phyloP scores from a whole-genome alignment of 306 rosid species.

The Sechiopsis laciniata region DNA sequence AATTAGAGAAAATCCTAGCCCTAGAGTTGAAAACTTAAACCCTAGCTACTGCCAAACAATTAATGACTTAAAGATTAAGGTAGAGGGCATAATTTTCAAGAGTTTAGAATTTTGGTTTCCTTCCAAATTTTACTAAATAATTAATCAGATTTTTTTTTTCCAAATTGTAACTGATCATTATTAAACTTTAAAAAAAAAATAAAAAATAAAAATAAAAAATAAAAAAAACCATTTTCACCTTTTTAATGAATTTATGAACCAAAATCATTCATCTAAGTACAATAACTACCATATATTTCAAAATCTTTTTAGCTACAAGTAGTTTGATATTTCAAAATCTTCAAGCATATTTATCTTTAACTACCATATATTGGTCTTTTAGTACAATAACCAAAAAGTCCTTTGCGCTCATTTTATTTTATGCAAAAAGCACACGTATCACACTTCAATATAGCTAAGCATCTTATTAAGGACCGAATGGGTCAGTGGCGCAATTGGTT shows the following conservation, averaged over 20 bases:
- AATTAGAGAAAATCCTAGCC: neutral
- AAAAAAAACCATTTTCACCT: neutral
- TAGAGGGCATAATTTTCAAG: neutral
- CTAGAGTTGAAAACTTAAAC: neutral
- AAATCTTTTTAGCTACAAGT: neutral
- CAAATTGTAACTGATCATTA: neutral
- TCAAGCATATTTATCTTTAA: neutral
- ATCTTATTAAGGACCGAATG: too few relatives aligned
- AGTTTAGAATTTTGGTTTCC: neutral
- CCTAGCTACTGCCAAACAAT: slow-evolving; percentile 8
- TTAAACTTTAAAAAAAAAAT: neutral
- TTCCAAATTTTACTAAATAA: neutral
- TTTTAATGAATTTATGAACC: neutral
- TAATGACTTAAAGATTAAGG: slow-evolving; percentile 3
- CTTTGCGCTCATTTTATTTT: neutral
- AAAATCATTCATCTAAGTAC: neutral
- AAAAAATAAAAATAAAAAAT: too few relatives aligned
- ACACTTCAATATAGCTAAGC: too few relatives aligned
- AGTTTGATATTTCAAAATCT: neutral
- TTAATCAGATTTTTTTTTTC: neutral
- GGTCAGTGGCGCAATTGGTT: too few relatives aligned
- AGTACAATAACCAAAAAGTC: neutral
- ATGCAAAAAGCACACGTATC: neutral
- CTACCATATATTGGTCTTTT: neutral
- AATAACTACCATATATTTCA: too few relatives aligned